Evolutionary conservation across 805 yeast species (phyloP).

Genomic region (Metschnikowia cerradonensis): DNA sequence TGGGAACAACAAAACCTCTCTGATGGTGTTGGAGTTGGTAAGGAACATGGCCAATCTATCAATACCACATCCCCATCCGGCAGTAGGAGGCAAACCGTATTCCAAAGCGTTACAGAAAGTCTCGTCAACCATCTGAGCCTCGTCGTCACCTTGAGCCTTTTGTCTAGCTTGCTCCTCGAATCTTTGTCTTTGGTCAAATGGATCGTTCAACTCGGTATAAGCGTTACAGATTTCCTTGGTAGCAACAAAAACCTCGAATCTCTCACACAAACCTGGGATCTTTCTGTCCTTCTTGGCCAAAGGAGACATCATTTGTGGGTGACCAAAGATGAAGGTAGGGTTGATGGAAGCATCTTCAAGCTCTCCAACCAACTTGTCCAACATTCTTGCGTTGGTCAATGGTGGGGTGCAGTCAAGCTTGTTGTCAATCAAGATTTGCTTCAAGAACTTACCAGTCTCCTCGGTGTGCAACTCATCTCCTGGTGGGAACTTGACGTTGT

Average conservation of each 20-base stretch:
- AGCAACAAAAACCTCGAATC: constrained; percentile 97
- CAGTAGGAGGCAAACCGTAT: constrained; percentile 98
- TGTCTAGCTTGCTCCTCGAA: constrained; percentile 99
- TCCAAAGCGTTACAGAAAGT: constrained; percentile 96
- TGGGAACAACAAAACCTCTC: constrained; percentile 97
- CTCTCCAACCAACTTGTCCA: constrained; percentile 96
- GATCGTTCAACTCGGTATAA: constrained; percentile 97
- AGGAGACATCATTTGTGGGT: constrained; percentile 99
- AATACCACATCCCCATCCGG: constrained; percentile 99
- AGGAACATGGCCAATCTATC: constrained; percentile 98
- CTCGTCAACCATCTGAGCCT: constrained; percentile 95
- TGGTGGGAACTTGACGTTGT: constrained; percentile 87
- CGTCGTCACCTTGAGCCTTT: constrained; percentile 98
- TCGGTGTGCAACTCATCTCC: constrained; percentile 92
- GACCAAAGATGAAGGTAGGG: constrained; percentile 98
- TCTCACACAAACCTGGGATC: constrained; percentile 92
- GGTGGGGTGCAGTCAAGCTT: constrained; percentile 90
- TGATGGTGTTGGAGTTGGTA: constrained; percentile 92
- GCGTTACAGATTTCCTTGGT: constrained; percentile 98
- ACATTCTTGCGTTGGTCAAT: constrained; percentile 96
- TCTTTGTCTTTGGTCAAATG: constrained; percentile 95
- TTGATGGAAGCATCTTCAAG: constrained; percentile 90
- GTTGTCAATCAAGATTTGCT: constrained; percentile 69
- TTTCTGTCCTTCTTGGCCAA: constrained; percentile 94
- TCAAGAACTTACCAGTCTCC: constrained; percentile 89